These are phyloP conservation scores for Magnusiomyces sp. DNA, from an alignment of 1,139 yeast genomes.

Conservation along the genomic window DNA sequence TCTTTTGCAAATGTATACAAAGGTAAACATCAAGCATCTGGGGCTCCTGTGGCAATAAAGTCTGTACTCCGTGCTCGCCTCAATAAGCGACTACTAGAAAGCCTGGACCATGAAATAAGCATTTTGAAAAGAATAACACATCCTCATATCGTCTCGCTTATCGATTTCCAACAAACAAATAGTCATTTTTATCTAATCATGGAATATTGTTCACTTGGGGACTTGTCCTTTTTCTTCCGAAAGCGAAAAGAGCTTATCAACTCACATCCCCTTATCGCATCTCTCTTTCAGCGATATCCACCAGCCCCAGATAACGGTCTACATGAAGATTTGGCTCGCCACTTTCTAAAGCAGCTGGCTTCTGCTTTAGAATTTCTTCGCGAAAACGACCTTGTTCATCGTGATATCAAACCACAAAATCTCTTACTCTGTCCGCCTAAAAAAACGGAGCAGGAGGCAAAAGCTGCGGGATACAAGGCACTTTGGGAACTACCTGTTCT, in stretches of 20 bases:
- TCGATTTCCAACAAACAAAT: slow-evolving; percentile 73
- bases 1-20: slow-evolving; percentile 91
- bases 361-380: slow-evolving; percentile 78
- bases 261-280: slow-evolving; percentile 71
- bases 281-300: slow-evolving; percentile 74
- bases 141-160: slow-evolving; percentile 82
- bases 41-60: slow-evolving; percentile 72
- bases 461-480: slow-evolving; percentile 55
- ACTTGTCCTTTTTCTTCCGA: slow-evolving; percentile 76
- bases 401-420: slow-evolving; percentile 94
- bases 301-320: slow-evolving; percentile 66
- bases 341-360: slow-evolving; percentile 78
- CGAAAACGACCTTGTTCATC: slow-evolving; percentile 74
- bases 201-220: slow-evolving; percentile 97
- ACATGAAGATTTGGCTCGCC: slow-evolving; percentile 67
- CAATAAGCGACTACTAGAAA: slow-evolving; percentile 79
- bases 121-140: slow-evolving; percentile 81
- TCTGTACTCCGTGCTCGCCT: slow-evolving; percentile 77
- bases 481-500: slow-evolving; percentile 82
- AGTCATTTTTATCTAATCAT: slow-evolving; percentile 83
- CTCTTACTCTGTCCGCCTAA: slow-evolving; percentile 72
- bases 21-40: slow-evolving; percentile 43
- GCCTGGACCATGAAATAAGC: slow-evolving; percentile 81
- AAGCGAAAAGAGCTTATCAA: slow-evolving; percentile 62
- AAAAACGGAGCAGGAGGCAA: slow-evolving; percentile 51